Evolutionary conservation across 1,139 yeast genomes (phyloP).

Genomic region (Saccharomyces uvarum): DNA sequence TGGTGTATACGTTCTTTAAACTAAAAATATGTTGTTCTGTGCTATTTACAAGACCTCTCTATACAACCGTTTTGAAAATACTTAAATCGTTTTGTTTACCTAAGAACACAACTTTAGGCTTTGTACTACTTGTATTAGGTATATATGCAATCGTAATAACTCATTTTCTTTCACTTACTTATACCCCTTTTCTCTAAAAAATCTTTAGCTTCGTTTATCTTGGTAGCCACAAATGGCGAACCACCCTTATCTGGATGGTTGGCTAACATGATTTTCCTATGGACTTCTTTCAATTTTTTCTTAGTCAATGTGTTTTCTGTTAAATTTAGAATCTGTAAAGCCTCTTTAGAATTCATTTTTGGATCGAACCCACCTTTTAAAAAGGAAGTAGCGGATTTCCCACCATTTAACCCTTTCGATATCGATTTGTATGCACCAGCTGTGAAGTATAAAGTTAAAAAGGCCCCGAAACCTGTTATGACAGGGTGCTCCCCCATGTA

Average conservation of each 20-base stretch:
- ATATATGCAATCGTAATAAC: not conserved
- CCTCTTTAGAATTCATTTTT: conserved; percentile 87
- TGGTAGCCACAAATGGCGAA: conserved; percentile 88
- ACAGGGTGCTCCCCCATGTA: conserved; percentile 75
- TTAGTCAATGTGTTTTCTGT: conserved; percentile 72
- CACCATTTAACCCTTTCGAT: conserved; percentile 57
- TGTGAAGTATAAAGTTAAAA: conserved; percentile 54
- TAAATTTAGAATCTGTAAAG: conserved; percentile 76
- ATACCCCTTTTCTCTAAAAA: conserved; percentile 65
- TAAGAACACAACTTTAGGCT: not conserved
- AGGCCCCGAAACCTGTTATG: conserved; percentile 61
- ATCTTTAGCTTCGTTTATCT: conserved; percentile 95
- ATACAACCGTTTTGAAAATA: conserved; percentile 6
- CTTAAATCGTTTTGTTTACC: conserved; percentile 3
- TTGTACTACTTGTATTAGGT: not conserved
- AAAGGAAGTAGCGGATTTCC: conserved; percentile 32
- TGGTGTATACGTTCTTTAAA: conserved; percentile 22
- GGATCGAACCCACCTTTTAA: conserved; percentile 81
- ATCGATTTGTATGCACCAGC: conserved; percentile 61
- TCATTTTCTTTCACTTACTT: conserved; percentile 13
- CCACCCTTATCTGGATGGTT: conserved; percentile 99
- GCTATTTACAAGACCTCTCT: not conserved
- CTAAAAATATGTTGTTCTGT: not conserved
- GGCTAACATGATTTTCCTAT: conserved; percentile 83
- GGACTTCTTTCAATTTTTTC: conserved; percentile 81